These are phyloP conservation scores for Primulina eburnea DNA, from an alignment of 257 asterid species.

Conservation along the genomic window DNA sequence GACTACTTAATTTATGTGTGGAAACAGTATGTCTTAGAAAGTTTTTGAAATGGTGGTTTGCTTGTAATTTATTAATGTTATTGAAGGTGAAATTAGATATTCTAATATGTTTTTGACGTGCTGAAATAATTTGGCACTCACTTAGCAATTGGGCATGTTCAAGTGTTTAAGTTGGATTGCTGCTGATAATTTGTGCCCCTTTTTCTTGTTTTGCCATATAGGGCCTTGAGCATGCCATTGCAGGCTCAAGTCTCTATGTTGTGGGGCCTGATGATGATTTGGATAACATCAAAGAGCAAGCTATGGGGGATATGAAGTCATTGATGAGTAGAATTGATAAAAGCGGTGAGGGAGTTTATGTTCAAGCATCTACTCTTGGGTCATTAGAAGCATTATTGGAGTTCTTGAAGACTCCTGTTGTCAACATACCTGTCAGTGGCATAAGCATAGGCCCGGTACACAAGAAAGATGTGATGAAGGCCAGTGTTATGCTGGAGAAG, in stretches of 20 bases:
- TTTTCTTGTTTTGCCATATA: slow-evolving; percentile 30
- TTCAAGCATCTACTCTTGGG: slow-evolving; percentile 97
- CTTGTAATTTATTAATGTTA: background rate
- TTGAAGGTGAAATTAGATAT: background rate
- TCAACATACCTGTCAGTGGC: slow-evolving; percentile 94
- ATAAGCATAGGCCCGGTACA: slow-evolving; percentile 94
- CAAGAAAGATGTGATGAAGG: slow-evolving; percentile 95
- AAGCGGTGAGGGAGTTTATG: slow-evolving; percentile 94
- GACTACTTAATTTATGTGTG: too few relatives aligned
- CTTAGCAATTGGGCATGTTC: background rate
- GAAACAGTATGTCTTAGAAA: background rate
- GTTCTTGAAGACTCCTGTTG: slow-evolving; percentile 89
- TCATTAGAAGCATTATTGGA: slow-evolving; percentile 92
- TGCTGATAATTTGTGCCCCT: slow-evolving; percentile 10
- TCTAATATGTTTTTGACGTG: background rate
- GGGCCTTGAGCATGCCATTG: slow-evolving; percentile 99
- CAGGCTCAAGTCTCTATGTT: slow-evolving; percentile 86
- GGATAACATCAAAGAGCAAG: slow-evolving; percentile 71
- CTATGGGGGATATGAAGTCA: slow-evolving; percentile 93
- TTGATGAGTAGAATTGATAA: slow-evolving; percentile 91
- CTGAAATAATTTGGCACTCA: background rate
- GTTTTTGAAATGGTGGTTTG: background rate
- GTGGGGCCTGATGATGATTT: slow-evolving; percentile 84
- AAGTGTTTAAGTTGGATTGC: slow-evolving; percentile 20
- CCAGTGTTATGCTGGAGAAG: slow-evolving; percentile 99